Conservation (phyloP, 352 stramenopile genomes). For the Globisporangium nodosum region DNA sequence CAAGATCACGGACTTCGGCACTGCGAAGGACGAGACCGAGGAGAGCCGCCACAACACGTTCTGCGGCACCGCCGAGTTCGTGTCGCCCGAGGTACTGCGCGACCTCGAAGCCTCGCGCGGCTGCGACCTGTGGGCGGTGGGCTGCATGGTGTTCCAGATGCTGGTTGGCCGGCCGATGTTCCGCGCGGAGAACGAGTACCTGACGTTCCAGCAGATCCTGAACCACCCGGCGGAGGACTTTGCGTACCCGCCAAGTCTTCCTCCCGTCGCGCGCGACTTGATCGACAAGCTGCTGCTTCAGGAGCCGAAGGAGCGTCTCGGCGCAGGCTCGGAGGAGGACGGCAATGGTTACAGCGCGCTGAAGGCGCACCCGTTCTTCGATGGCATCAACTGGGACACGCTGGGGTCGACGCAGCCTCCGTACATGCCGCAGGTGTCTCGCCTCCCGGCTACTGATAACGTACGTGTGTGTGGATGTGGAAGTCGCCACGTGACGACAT, state of each 20-base stretch:
- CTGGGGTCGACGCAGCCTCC: conserved; percentile 42
- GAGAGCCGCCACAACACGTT: conserved; percentile 86
- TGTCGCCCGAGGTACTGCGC: conserved; percentile 88
- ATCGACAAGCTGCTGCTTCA: conserved; percentile 78
- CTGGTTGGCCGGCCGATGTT: conserved; percentile 81
- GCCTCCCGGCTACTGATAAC: conserved; percentile 65
- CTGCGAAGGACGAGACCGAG: conserved; percentile 76
- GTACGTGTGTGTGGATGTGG: conserved; percentile 2
- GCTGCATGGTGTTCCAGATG: conserved; percentile 91
- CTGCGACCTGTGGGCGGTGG: conserved; percentile 89
- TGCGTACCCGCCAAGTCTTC: conserved; percentile 54
- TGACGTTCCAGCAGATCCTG: conserved; percentile 89
- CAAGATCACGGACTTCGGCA: conserved; percentile 90
- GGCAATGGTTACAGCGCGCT: conserved; percentile 68
- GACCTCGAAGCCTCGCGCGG: conserved; percentile 76
- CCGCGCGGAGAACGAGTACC: conserved; percentile 86
- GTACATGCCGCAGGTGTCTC: conserved; percentile 54
- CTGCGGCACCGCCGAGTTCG: conserved; percentile 89
- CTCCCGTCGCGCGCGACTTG: conserved; percentile 58
- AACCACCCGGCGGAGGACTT: conserved; percentile 82
- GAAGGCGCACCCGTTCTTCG: conserved; percentile 81
- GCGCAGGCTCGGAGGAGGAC: conserved; percentile 62
- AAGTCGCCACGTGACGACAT: neutral
- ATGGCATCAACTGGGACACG: conserved; percentile 69
- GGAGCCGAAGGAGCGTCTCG: conserved; percentile 64